Percentiles rank a stretch among this genome's conserved stretches.
phyloP scores from a whole-genome alignment of 352 stramenopile genomes.

The Phytophthora sansomeana region DNA sequence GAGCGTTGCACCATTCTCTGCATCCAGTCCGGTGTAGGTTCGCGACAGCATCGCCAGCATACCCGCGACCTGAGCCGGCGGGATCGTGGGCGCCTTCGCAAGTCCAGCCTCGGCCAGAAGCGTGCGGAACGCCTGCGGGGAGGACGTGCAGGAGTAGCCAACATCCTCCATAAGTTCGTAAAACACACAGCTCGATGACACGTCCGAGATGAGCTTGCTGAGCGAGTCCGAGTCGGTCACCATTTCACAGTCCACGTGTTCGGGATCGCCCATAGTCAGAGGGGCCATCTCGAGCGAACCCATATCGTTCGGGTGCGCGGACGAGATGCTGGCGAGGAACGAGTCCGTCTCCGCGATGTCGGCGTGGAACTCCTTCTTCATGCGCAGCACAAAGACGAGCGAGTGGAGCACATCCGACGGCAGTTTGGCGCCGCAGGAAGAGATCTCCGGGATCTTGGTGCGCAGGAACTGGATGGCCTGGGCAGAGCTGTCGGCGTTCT shows the following conservation, averaged over 20 bases:
- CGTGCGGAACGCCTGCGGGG: slow-evolving; percentile 79
- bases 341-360: slow-evolving; percentile 85
- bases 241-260: slow-evolving; percentile 84
- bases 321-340: slow-evolving; percentile 87
- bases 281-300: slow-evolving; percentile 85
- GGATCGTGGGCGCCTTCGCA: slow-evolving; percentile 81
- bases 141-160: slow-evolving; percentile 86
- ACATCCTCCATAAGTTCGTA: slow-evolving; percentile 93
- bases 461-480: slow-evolving; percentile 84
- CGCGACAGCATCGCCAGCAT: slow-evolving; percentile 91
- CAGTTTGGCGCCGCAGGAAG: slow-evolving; percentile 82
- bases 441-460: slow-evolving; percentile 87
- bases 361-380: slow-evolving; percentile 79
- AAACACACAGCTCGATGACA: slow-evolving; percentile 84
- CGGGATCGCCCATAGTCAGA: slow-evolving; percentile 86
- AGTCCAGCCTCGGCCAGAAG: slow-evolving; percentile 86
- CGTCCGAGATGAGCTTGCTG: slow-evolving; percentile 81
- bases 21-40: slow-evolving; percentile 76
- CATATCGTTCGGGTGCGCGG: slow-evolving; percentile 89
- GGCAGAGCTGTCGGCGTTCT: slow-evolving; percentile 60
- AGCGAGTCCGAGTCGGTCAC: slow-evolving; percentile 69
- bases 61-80: slow-evolving; percentile 85
- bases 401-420: slow-evolving; percentile 85
- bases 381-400: slow-evolving; percentile 83
- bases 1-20: slow-evolving; percentile 73